Evolutionary conservation across 202 grass and related monocot genomes (phyloP).

Genomic region (Setaria italica): DNA sequence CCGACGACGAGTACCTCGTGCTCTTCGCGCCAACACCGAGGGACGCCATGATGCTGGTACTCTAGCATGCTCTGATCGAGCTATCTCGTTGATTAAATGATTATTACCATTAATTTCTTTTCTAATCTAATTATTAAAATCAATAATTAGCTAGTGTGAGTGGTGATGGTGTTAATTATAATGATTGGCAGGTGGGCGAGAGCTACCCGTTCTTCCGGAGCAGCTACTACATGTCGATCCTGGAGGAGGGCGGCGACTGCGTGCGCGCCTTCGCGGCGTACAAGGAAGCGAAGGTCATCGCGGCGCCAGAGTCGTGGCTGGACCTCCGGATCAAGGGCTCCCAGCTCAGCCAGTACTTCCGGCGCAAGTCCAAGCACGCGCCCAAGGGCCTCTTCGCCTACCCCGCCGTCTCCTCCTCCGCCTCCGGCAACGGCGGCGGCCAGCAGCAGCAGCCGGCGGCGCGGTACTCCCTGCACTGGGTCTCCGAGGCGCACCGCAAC

Average conservation of each 20-base stretch:
- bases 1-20: conserved; percentile 71
- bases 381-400: conserved; percentile 83
- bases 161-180: too few species aligned
- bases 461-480: conserved; percentile 71
- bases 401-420: conserved; percentile 39
- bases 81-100: not conserved
- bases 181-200: conserved; percentile 47
- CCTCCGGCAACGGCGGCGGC: not conserved
- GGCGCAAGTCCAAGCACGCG: conserved; percentile 72
- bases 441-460: not conserved
- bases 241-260: conserved; percentile 51
- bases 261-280: conserved; percentile 64
- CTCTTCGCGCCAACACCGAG: conserved; percentile 61
- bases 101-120: too few species aligned
- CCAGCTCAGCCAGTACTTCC: conserved; percentile 81
- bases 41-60: conserved; percentile 64
- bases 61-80: not conserved
- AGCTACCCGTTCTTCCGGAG: conserved; percentile 76
- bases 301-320: conserved; percentile 67
- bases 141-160: too few species aligned
- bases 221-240: conserved; percentile 73
- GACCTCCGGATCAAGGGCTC: conserved; percentile 82
- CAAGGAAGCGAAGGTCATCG: conserved; percentile 71
- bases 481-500: conserved; percentile 77
- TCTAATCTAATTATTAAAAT: too few species aligned